These are phyloP conservation scores for Metarhizium brunneum DNA, from an alignment of 2,329 filamentous ascomycete species.

Conservation along the genomic window DNA sequence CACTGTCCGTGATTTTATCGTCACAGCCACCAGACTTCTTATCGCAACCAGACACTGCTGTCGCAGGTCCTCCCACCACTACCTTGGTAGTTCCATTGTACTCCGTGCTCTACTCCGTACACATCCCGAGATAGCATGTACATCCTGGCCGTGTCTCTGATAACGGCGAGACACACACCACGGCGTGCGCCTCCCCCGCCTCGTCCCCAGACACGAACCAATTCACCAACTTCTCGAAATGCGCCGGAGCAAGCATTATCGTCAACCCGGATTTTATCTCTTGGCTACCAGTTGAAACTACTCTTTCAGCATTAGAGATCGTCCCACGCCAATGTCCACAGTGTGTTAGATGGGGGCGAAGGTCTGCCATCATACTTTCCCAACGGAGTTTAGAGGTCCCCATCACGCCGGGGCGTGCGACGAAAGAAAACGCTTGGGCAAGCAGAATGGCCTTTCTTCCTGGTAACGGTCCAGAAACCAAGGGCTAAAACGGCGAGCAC, in stretches of 20 bases:
- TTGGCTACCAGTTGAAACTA: too few species aligned
- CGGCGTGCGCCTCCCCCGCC: not conserved
- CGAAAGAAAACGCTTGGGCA: not conserved
- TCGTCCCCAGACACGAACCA: not conserved
- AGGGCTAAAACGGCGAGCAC: not conserved
- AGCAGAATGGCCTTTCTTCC: not conserved
- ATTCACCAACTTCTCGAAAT: not conserved
- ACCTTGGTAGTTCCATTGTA: not conserved
- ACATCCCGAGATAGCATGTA: not conserved
- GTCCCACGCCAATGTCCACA: not conserved
- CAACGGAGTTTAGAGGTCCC: constrained; percentile 1
- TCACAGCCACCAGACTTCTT: constrained; percentile 1
- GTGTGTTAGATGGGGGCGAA: not conserved
- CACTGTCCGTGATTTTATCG: constrained; percentile 5
- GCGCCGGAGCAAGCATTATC: not conserved
- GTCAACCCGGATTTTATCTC: too few species aligned
- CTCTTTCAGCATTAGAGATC: too few species aligned
- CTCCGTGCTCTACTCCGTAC: not conserved
- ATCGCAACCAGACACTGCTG: not conserved
- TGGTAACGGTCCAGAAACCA: constrained; percentile 3
- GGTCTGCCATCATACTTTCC: constrained; percentile 3
- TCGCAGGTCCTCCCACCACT: not conserved
- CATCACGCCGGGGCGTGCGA: constrained; percentile 1
- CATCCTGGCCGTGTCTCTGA: constrained; percentile 1
- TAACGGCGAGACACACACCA: not conserved